Evolutionary conservation across 495 filamentous ascomycete species (phyloP).

Genomic region (Tuber aestivum): DNA sequence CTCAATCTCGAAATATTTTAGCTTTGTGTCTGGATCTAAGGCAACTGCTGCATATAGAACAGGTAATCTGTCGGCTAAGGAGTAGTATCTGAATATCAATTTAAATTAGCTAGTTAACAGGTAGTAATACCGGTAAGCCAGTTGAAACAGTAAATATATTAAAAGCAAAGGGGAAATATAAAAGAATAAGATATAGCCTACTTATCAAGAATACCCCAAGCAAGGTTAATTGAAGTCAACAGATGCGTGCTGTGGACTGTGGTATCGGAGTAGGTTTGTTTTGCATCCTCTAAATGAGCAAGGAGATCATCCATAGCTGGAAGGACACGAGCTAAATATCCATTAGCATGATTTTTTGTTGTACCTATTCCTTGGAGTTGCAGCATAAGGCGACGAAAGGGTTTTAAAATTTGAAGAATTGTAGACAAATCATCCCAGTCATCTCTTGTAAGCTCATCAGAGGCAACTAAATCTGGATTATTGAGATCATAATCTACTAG

Average conservation of each 20-base stretch:
- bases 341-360: background rate
- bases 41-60: constrained; percentile 2
- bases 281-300: background rate
- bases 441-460: too few relatives aligned
- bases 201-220: background rate
- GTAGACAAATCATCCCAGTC: too few relatives aligned
- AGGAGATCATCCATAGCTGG: constrained; percentile 3
- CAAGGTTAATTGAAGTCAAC: background rate
- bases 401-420: too few relatives aligned
- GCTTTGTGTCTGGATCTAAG: constrained; percentile 13
- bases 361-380: constrained; percentile 2
- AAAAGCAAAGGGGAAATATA: too few relatives aligned
- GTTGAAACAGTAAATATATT: too few relatives aligned
- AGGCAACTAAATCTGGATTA: background rate
- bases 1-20: too few relatives aligned
- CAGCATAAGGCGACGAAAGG: background rate
- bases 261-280: background rate
- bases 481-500: background rate
- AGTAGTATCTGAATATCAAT: background rate
- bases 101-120: too few relatives aligned
- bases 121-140: too few relatives aligned
- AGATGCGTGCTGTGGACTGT: background rate
- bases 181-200: too few relatives aligned
- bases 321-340: constrained; percentile 1
- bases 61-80: background rate